Evolutionary conservation across 139 green algal species (phyloP), one percentile per base, ranked within the genome.

Genomic region (Micractinium sp.): DNA sequence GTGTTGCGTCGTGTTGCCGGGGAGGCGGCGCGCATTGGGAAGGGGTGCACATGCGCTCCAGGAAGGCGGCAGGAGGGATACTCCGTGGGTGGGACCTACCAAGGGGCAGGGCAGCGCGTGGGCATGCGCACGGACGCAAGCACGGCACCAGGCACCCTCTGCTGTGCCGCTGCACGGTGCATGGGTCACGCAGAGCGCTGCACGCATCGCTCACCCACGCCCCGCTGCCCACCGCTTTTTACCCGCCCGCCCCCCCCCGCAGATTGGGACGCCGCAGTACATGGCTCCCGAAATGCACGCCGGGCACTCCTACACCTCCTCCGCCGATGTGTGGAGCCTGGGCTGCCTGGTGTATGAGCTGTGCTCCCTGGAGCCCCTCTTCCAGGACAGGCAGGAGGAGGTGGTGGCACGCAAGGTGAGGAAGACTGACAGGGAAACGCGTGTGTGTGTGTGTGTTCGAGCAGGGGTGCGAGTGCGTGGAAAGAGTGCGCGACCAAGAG

Each of bases 241-340:
- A 27, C 25, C 25, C 12, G 20, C 63, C 3, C 20, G 22, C 63
- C 63, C 63, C 15, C 60, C 19, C 20, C 31, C n/a, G n/a, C 80
- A 85, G 80, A 86, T 86, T 27, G 82, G 82, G 16, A 86, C 82
- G 35, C 82, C 82, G 60, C 82, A 86, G 35, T 86, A 86, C 82
- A 86, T 86, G 82, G 82, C 82, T 5, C 82, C 82, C 9, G 82
- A 86, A 33, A 86, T 86, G 82, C 82, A 77, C 82, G 60, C 82
- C 27, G 82, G 60, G 61, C 82, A 35, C 13, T 13, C 71, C 31
- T 76, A 76, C 82, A 19, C 23, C 61, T 38, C 20, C 27, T 27
- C 61, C 23, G 82, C 60, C 25, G 82, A 86, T 18, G 35, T 86
- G 38, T 86, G 82, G 82, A 67, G 38, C 60, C 82, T 86, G 35